Base-by-base conservation (phyloP, 177 flowering plant genomes). In the Vitis hybrid region DNA sequence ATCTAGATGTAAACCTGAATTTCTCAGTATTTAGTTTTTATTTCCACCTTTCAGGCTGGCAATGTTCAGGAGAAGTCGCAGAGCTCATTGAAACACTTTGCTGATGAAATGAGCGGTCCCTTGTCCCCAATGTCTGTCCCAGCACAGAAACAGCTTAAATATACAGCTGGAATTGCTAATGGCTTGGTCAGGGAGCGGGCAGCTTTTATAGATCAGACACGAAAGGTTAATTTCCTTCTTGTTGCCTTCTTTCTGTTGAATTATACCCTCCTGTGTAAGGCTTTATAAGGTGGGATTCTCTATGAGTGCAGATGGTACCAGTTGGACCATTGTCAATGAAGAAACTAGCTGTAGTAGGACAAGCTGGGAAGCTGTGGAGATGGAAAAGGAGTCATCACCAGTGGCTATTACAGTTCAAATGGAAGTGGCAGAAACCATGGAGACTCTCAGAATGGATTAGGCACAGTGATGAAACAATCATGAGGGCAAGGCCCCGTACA, bases 351-450 rank as follows among this genome's bases (percentile, higher is more conserved):
- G 81, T 77, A n/a, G 82, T 70, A 8, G 91, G 97, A 60, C 96
- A 93, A 64, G 84, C 86, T 62, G 97, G 98, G 65, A 93, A 89
- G 77, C 84, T 95, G 29, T 90, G 98, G 98, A 90, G 91, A 77
- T 93, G 97, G 97, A 91, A 95, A 80, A 89, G 99, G 79, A 95
- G 99, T 73, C 97, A 95, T 78, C 98, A 95, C 71, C 99, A 91
- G 71, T 93, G 98, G 99, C 81, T 90, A 11, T 61, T 95, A 72
- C 99, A 93, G 71, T 93, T 93, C 81, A 95, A 95, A 76, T 95
- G 97, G 98, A 95, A 93, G 74, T 95, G 99, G 99, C 99, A 95
- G 80, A 95, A 95, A 73, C 99, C 99, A 55, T 95, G 99, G 99
- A 89, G 87, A 78, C 92, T 95, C 45, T 93, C 98, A 12, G 99